Base-by-base conservation (phyloP, 2,329 filamentous ascomycete genomes). In the Aschersonia sp. region DNA sequence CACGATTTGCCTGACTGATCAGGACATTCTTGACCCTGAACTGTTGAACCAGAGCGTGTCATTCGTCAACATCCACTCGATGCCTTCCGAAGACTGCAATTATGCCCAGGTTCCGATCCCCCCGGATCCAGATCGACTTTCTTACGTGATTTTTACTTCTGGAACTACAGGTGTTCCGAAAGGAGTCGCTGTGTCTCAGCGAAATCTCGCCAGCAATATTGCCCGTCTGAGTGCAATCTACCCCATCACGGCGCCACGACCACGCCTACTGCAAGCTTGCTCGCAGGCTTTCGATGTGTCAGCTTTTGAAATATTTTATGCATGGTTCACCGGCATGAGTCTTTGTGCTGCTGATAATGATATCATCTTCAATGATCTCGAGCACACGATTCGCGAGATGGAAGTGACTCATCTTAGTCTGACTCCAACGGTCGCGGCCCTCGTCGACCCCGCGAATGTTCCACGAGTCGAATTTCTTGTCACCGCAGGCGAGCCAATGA, bases 271-370 rank as follows among this genome's bases (percentile, higher is more conserved):
- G 0, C 88, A 94, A 62, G 79, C 84, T 2, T 94, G 84, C 57
- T 90, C 86, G 0, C 84, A 88, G 57, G 83, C 83, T 0, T 94
- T 94, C 58, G 86, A 94, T 57, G 81, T 94, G 2, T 94, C 87
- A 0, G 84, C 94, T 0, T 94, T 94, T 58, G 88, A 94, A 57
- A 89, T 94, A 11, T 90, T 94, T 60, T 94, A 87, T 55, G 71
- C 87, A 0, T 94, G 87, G 83, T 75, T 76, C 44, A 72, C 73
- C 35, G 87, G 87, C 4, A 86, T 90, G 69, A 84, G 82, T 50
- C 69, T 95, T 10, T 94, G 85, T 58, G 77, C 84, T 2, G 83
- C 80, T 0, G 75, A 71, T 0, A 88, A 89, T 54, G 84, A 92
- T 54, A 73, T 77, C 2, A 64, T 94, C 0, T 87, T 90, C 55